A percentile compares a stretch with the other conserved stretches of the same genome.
Conservation (phyloP, 179 eudicot species). For the Drosera spatulata region DNA sequence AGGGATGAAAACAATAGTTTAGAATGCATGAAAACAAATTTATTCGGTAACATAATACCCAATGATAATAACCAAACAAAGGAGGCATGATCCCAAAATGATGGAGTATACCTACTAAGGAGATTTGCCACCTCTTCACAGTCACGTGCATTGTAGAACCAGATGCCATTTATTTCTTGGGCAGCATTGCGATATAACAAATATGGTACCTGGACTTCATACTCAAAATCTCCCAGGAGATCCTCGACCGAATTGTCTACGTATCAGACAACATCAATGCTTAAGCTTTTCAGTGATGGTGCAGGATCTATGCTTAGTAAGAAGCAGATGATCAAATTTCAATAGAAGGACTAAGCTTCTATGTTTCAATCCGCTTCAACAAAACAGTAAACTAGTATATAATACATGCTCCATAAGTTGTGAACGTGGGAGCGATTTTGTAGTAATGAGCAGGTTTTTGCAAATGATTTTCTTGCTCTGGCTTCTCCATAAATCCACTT, state of each 20-base stretch:
- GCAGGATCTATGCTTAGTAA: background rate
- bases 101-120: slow-evolving; percentile 51
- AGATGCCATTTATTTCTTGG: slow-evolving; percentile 94
- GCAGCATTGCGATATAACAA: slow-evolving; percentile 82
- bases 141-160: slow-evolving; percentile 92
- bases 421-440: no score
- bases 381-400: no score
- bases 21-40: background rate
- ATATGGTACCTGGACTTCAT: slow-evolving; percentile 85
- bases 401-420: no score
- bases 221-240: slow-evolving; percentile 93
- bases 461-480: no score
- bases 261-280: background rate
- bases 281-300: background rate
- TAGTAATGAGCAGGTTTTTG: no score
- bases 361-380: background rate
- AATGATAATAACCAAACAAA: background rate
- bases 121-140: slow-evolving; percentile 94
- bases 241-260: slow-evolving; percentile 92
- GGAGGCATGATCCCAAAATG: background rate
- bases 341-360: background rate
- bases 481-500: no score
- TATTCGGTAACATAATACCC: no score
- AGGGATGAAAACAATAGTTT: background rate
- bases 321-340: background rate